Evolutionary conservation across 495 filamentous ascomycete species (phyloP).

Genomic region (Parachaetomium inaequale): DNA sequence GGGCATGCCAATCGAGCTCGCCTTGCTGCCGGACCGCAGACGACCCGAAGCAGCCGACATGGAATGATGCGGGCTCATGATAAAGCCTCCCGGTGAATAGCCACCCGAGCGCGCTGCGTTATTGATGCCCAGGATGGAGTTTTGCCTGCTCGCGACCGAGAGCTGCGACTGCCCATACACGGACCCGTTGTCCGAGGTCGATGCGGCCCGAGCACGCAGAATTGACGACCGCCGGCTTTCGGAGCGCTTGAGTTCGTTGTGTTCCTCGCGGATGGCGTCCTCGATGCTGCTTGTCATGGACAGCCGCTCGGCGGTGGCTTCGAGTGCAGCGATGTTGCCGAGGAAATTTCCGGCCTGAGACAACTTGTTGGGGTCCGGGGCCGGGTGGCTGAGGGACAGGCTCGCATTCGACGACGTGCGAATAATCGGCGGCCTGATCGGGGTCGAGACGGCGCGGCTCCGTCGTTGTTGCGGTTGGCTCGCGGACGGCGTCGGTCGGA

Average conservation of each 20-base stretch:
- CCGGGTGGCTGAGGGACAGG: constrained; percentile 66
- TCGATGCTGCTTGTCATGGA: constrained; percentile 76
- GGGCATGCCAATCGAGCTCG: constrained; percentile 31
- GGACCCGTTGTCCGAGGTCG: constrained; percentile 36
- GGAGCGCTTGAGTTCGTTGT: constrained; percentile 68
- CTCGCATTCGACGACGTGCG: constrained; percentile 58
- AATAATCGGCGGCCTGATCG: constrained; percentile 48
- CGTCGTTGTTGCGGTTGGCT: constrained; percentile 25
- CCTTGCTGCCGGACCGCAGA: constrained; percentile 57
- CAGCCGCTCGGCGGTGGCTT: constrained; percentile 76
- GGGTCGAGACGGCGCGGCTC: constrained; percentile 23
- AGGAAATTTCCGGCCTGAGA: constrained; percentile 70
- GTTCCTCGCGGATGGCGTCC: constrained; percentile 74
- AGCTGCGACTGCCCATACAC: constrained; percentile 31
- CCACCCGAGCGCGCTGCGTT: constrained; percentile 62
- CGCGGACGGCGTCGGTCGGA: constrained; percentile 25
- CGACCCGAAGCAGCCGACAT: constrained; percentile 52
- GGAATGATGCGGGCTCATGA: constrained; percentile 64
- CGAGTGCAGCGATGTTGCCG: constrained; percentile 76
- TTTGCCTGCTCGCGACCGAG: constrained; percentile 54
- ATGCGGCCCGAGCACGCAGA: constrained; percentile 34
- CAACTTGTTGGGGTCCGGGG: constrained; percentile 67
- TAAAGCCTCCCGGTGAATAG: constrained; percentile 64
- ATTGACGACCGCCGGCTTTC: constrained; percentile 60
- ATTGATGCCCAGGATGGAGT: constrained; percentile 67